Conservation (phyloP, 1,139 yeast genomes). For the Spathaspora jeffriesii region DNA sequence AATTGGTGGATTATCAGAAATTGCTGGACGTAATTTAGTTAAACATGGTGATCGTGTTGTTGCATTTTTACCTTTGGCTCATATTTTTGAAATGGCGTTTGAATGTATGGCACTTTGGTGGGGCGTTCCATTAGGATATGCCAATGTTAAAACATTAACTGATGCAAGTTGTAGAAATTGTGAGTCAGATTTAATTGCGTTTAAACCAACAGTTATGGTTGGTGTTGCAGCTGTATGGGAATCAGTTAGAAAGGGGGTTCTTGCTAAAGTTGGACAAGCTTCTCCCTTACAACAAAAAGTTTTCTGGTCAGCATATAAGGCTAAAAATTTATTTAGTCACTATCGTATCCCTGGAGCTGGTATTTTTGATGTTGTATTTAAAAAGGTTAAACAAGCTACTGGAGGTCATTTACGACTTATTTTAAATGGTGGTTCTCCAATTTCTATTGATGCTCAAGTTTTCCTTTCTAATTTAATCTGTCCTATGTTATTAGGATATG, state of each 20-base stretch:
- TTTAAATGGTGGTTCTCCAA: slow-evolving; percentile 94
- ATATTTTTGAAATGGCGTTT: slow-evolving; percentile 88
- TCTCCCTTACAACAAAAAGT: slow-evolving; percentile 73
- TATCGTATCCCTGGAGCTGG: slow-evolving; percentile 76
- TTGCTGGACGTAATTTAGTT: slow-evolving; percentile 57
- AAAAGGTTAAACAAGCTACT: slow-evolving; percentile 89
- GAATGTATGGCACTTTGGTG: slow-evolving; percentile 81
- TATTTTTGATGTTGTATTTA: slow-evolving; percentile 67
- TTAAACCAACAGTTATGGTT: slow-evolving; percentile 92
- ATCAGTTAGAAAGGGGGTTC: slow-evolving; percentile 88
- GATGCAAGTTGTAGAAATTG: slow-evolving; percentile 83
- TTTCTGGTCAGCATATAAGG: slow-evolving; percentile 86
- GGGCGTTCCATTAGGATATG: slow-evolving; percentile 93
- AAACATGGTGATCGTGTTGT: slow-evolving; percentile 65
- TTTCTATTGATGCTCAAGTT: slow-evolving; percentile 82
- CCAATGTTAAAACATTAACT: slow-evolving; percentile 87
- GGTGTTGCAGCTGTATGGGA: slow-evolving; percentile 99
- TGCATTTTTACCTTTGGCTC: slow-evolving; percentile 94
- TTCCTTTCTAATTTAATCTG: slow-evolving; percentile 78
- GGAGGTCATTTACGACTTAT: slow-evolving; percentile 82
- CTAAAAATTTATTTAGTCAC: slow-evolving; percentile 62
- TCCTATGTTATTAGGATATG: slow-evolving; percentile 95
- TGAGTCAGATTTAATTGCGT: slow-evolving; percentile 83
- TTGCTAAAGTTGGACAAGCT: slow-evolving; percentile 68
- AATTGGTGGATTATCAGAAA: slow-evolving; percentile 75